Base-by-base conservation (phyloP, 371 early-diverging fungal genomes). In the Mycotypha africana region DNA sequence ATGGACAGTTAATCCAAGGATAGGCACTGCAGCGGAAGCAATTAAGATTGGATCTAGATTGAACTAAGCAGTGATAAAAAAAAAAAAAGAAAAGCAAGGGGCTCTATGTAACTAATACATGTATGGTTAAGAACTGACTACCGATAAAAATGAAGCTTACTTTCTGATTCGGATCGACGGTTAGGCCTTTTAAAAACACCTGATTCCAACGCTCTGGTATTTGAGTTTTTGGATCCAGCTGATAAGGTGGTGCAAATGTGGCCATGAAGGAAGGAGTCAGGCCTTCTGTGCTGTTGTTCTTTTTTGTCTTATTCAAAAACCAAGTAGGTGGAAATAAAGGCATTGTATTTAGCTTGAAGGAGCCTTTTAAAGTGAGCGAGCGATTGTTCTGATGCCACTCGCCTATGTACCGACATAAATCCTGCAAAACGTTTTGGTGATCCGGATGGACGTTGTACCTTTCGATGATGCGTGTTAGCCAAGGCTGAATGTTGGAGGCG, bases 151-250 rank as follows among this genome's bases (percentile, higher is more conserved):
- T n/a, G n/a, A n/a, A 37, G 11, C 30, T 11, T 50, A 68, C 68
- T 46, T 68, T 59, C 40, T 59, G 53, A 35, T 53, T 33, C 15
- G 60, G 54, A 48, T 67, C 58, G 11, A 60, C 53, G 28, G 66
- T 65, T 37, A 70, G 45, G 16, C 70, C 70, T 32, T 70, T 70
- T 38, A 70, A 42, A 45, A 70, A 70, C 4, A 70, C 65, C 21
- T 56, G 51, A 50, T 70, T 56, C 70, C 70, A 70, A 20, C 70
- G 55, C 30, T 70, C 70, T 30, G 70, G 70, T 12, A 65, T 53
- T 36, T 53, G 37, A 14, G 24, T 24, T 20, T 7, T 5, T 12
- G 43, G 23, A n/a, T 45, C 42, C 39, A 60, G 47, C 14, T 57
- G 46, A 32, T 70, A 70, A 12, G 70, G 70, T 22, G 70, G 70